A percentile compares a stretch with the other conserved stretches of the same genome.
Evolutionary conservation across 345 rosid species (phyloP).

Genomic region (Linum usitatissimum): DNA sequence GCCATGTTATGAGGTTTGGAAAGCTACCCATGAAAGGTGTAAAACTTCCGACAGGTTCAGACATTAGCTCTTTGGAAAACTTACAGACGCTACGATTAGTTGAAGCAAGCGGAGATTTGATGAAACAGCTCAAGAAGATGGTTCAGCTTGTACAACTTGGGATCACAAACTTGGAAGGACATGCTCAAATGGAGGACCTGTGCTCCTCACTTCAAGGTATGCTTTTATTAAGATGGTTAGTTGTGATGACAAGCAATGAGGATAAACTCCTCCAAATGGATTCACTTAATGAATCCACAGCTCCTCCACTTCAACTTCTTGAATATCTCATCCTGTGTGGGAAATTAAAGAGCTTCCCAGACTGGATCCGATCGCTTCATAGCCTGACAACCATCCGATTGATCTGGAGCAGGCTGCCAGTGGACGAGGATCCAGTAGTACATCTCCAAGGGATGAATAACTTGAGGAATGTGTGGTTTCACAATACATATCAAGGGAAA

Average conservation of each 20-base stretch:
- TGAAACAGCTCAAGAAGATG: background rate
- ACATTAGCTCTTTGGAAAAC: background rate
- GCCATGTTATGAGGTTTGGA: background rate
- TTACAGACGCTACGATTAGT: constrained; percentile 1
- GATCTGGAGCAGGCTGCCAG: constrained; percentile 14
- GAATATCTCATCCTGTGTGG: background rate
- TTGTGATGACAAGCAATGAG: constrained; percentile 11
- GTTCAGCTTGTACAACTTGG: constrained; percentile 3
- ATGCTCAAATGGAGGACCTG: constrained; percentile 5
- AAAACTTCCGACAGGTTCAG: background rate
- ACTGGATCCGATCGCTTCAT: constrained; percentile 1
- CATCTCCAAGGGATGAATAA: background rate
- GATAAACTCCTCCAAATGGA: constrained; percentile 17
- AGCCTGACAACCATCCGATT: background rate
- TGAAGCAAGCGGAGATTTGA: background rate
- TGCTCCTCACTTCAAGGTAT: constrained; percentile 20
- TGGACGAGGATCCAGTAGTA: background rate
- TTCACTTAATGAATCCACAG: background rate
- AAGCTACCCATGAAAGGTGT: background rate
- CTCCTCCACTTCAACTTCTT: constrained; percentile 1
- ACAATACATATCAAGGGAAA: background rate
- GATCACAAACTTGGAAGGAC: background rate
- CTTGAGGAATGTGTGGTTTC: background rate
- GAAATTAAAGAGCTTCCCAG: background rate
- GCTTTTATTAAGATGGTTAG: constrained; percentile 19